A percentile compares a stretch with the other conserved stretches of the same genome.
phyloP scores from a whole-genome alignment of 306 rosid species.

The Psophocarpus tetragonolobus region DNA sequence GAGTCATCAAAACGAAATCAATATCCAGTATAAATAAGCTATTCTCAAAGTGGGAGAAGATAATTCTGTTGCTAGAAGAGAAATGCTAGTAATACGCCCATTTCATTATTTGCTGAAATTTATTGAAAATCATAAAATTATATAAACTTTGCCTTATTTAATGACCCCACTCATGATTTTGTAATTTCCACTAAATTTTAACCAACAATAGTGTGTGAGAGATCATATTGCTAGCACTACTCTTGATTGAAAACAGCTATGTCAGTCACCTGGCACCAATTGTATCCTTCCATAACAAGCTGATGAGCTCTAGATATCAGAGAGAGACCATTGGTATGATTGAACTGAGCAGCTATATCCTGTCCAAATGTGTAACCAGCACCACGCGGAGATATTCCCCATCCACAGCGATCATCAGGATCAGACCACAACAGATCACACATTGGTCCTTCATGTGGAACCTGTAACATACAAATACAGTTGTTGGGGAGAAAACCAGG shows the following conservation, averaged over 20 bases:
- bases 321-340: slow-evolving; percentile 91
- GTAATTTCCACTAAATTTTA: not conserved
- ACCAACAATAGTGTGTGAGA: not conserved
- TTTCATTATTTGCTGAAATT: too few relatives aligned
- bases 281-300: slow-evolving; percentile 99
- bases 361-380: slow-evolving; percentile 99
- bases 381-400: slow-evolving; percentile 99
- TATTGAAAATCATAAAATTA: not conserved
- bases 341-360: slow-evolving; percentile 94
- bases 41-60: not conserved
- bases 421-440: slow-evolving; percentile 99
- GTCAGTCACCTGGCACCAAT: slow-evolving; percentile 91
- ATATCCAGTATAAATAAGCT: slow-evolving; percentile 13
- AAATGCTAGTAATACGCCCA: not conserved
- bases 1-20: slow-evolving; percentile 22
- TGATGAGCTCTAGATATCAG: slow-evolving; percentile 97
- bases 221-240: not conserved
- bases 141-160: not conserved
- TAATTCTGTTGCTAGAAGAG: not conserved
- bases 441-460: slow-evolving; percentile 99
- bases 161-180: not conserved
- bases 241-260: not conserved
- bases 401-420: slow-evolving; percentile 99
- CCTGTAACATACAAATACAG: slow-evolving; percentile 52
- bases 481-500: slow-evolving; percentile 26